Evolutionary conservation across 2,329 filamentous ascomycete genomes (phyloP).

Genomic region (Fusarium circinatum): DNA sequence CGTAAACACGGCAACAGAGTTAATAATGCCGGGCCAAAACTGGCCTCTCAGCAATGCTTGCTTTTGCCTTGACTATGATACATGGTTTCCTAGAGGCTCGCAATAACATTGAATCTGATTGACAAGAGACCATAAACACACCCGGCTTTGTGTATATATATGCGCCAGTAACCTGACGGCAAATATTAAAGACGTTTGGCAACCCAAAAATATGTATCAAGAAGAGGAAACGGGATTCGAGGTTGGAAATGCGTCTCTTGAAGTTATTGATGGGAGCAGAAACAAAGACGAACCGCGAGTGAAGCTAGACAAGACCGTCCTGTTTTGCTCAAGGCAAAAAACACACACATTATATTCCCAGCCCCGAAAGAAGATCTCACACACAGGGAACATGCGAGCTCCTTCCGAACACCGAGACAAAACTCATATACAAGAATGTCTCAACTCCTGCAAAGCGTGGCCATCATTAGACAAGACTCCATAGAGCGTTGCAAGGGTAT

Average conservation of each 20-base stretch:
- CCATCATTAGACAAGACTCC: constrained; percentile 47
- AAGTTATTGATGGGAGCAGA: constrained; percentile 26
- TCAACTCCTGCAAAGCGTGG: constrained; percentile 45
- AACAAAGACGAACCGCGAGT: constrained; percentile 36
- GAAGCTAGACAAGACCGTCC: constrained; percentile 43
- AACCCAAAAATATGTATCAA: constrained; percentile 26
- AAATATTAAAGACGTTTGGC: constrained; percentile 4
- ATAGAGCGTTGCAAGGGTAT: constrained; percentile 46
- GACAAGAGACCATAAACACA: constrained; percentile 54
- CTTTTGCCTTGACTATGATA: constrained; percentile 44
- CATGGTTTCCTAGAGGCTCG: constrained; percentile 40
- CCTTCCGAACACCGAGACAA: constrained; percentile 45
- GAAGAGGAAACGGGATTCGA: constrained; percentile 35
- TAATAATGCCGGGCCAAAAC: constrained; percentile 51
- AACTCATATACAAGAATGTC: constrained; percentile 45
- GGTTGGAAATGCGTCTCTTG: constrained; percentile 39
- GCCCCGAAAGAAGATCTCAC: constrained; percentile 44
- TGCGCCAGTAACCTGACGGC: background rate
- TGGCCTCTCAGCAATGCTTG: constrained; percentile 51
- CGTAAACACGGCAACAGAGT: background rate
- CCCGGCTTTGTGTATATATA: constrained; percentile 37
- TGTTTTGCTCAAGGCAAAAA: constrained; percentile 40
- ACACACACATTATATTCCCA: constrained; percentile 48
- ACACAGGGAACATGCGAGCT: constrained; percentile 38
- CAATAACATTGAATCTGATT: constrained; percentile 40